Base-by-base conservation (phyloP, 2,329 filamentous ascomycete species). In the Aspergillus phoenicis region DNA sequence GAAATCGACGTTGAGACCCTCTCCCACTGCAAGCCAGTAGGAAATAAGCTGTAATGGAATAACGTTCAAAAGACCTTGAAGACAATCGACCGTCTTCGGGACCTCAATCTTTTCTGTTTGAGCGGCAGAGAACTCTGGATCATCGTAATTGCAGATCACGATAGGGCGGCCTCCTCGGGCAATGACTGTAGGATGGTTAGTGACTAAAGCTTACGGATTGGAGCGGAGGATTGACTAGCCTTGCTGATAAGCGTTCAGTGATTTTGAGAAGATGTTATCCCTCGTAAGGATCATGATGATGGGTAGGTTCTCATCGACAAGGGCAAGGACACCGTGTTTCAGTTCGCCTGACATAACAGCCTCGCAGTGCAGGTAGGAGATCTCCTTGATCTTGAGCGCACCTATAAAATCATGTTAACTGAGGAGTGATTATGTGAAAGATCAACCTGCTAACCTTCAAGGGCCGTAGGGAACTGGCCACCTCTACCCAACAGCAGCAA, bases 231-330 rank as follows among this genome's bases (percentile, higher is more conserved):
- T 38, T 20, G 38, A 72, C 85, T 76, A 83, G 91, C 89, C 89
- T 85, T 99, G 95, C 82, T 99, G 95, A 81, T 98, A 99, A 72
- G 95, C 95, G 79, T 99, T 99, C 74, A 99, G 85, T n/a, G 95
- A 98, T 84, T 99, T 99, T 78, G 90, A 90, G 83, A 99, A 99
- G 74, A 99, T 89, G 71, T 93, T 86, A 76, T 99, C 95, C 63
- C 95, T 91, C 58, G 95, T 99, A 64, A 99, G 85, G 74, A 99
- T 98, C 95, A 99, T 99, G 80, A 99, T 97, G 78, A 99, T 99
- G 64, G 95, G 95, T 39, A 99, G 87, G 81, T 97, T 94, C 86
- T 99, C 95, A 73, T 99, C 95, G 62, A 99, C 95, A 65, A 99
- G 86, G 57, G 95, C 95, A 75, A 99, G 84, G 56, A 99, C 95